phyloP scores from a whole-genome alignment of 495 filamentous ascomycete genomes.

The Neurospora sublineolata region DNA sequence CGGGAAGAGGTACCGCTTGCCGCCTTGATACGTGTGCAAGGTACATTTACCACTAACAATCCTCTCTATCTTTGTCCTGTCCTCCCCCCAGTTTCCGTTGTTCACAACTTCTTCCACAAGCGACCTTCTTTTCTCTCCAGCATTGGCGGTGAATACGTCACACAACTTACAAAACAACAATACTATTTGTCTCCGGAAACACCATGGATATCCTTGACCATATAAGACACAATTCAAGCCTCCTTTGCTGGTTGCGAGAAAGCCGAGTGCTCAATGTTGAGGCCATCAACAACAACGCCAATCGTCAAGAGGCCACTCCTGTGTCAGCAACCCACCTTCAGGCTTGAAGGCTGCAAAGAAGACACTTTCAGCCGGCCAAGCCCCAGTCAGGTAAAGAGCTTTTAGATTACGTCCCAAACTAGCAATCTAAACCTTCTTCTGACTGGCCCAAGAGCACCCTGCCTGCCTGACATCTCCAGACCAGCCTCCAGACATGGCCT shows the following conservation, averaged over 20 bases:
- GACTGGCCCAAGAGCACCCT: slow-evolving; percentile 9
- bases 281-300: slow-evolving; percentile 45
- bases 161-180: too few relatives aligned
- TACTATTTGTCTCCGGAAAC: slow-evolving; percentile 12
- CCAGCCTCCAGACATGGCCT: slow-evolving; percentile 1
- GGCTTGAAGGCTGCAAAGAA: background rate
- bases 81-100: background rate
- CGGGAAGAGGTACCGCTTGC: background rate
- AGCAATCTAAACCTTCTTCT: slow-evolving; percentile 6
- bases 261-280: slow-evolving; percentile 42
- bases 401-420: slow-evolving; percentile 24
- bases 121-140: too few relatives aligned
- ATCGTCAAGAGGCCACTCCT: slow-evolving; percentile 30
- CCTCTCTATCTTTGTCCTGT: background rate
- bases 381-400: slow-evolving; percentile 15
- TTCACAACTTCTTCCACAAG: background rate
- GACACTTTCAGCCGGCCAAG: slow-evolving; percentile 15
- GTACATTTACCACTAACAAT: background rate
- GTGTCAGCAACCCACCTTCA: slow-evolving; percentile 2
- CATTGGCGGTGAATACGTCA: too few relatives aligned
- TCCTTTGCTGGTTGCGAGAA: slow-evolving; percentile 31
- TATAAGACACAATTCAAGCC: slow-evolving; percentile 19
- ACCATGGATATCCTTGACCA: slow-evolving; percentile 42
- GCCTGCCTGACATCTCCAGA: slow-evolving; percentile 1
- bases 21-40: background rate